Percentiles rank a stretch among this genome's conserved stretches.
Conservation (phyloP, 73 alveolate species). For the Tetrahymena malaccensis region DNA sequence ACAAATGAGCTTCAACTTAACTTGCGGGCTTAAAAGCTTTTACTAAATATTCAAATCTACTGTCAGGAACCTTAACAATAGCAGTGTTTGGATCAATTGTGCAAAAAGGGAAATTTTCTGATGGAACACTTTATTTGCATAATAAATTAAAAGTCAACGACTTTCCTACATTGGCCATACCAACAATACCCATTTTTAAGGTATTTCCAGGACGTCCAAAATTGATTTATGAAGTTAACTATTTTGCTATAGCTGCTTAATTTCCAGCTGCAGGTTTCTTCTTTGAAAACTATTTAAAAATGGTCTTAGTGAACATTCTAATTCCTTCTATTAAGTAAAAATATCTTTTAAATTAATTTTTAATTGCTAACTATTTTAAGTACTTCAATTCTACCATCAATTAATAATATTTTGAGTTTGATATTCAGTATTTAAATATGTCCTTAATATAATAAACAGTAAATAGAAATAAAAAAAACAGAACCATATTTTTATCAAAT, state of each 20-base stretch:
- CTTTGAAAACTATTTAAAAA: background rate
- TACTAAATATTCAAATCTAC: slow-evolving; percentile 73
- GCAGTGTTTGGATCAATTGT: slow-evolving; percentile 97
- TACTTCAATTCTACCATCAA: background rate
- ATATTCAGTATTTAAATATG: background rate
- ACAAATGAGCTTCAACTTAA: background rate
- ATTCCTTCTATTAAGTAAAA: background rate
- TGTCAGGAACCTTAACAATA: slow-evolving; percentile 91
- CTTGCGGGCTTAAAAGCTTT: slow-evolving; percentile 12
- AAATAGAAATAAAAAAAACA: too few species aligned
- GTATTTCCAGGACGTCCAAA: background rate
- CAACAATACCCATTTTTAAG: slow-evolving; percentile 89
- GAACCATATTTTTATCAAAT: too few species aligned
- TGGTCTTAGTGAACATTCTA: background rate
- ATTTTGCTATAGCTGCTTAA: background rate
- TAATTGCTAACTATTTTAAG: background rate
- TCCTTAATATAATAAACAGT: background rate
- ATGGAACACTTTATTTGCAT: slow-evolving; percentile 65
- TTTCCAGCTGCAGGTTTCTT: background rate
- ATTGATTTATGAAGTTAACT: background rate
- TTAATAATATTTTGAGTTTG: background rate
- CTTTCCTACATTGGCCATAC: slow-evolving; percentile 98
- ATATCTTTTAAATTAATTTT: background rate
- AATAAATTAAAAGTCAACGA: slow-evolving; percentile 49
- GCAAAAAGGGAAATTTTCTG: slow-evolving; percentile 96